Base-by-base conservation (phyloP, 148 eudicot species). In the Fagopyrum homotropicum region DNA sequence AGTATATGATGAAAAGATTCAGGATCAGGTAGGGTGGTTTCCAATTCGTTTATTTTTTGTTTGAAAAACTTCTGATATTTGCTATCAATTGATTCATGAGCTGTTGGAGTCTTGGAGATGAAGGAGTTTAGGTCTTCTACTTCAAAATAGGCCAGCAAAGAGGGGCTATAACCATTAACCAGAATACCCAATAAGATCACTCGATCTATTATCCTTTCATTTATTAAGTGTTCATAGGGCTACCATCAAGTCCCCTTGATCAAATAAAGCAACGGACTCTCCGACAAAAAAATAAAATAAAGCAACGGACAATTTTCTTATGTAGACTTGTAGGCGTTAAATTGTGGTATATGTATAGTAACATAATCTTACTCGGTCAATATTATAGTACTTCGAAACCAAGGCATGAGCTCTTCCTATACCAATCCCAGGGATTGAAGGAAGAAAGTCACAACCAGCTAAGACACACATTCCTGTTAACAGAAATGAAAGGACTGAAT, bases 371-470 rank as follows among this genome's bases (percentile, higher is more conserved):
- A 91, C 97, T 71, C 94, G 91, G 57, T 90, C 92, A 55, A 85
- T 80, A 60, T 87, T 88, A 15, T 83, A 85, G 59, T 92, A 92
- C 81, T 89, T 92, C 69, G 89, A 81, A 77, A 90, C 95, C 82
- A 92, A 75, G 45, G 88, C 72, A 86, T 88, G 80, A 77, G 97
- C 92, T 83, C 84, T 92, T 44, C 72, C 74, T 60, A 88, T 88
- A 73, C 97, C 97, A 69, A 92, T 90, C 68, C 97, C 92, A 75
- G 92, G 92, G 75, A 92, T 86, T 59, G 97, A 92, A 75, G 91
- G 88, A 82, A 92, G 92, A 78, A 92, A 92, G 81, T 92, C 97
- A 81, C 97, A 88, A 59, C 97, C 94, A 63, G 94, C 97, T 79
- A 92, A 80, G 75, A 92, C 89, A 76, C 95, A 92, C 95, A 92